phyloP scores from a whole-genome alignment of 371 early-diverging fungal species.

The Mortierella sp. region DNA sequence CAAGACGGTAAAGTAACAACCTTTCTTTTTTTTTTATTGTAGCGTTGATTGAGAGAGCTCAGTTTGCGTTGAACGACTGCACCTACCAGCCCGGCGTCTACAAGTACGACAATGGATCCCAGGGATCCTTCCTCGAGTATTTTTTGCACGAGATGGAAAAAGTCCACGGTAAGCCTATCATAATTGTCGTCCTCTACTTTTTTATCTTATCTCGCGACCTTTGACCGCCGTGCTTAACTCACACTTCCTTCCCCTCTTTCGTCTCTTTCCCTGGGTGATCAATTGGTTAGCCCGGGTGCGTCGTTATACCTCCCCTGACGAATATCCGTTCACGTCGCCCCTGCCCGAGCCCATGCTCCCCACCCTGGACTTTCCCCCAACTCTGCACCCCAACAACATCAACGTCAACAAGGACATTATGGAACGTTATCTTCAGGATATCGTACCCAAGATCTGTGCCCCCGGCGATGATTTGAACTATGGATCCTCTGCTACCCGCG shows the following conservation, averaged over 20 bases:
- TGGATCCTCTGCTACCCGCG: constrained; percentile 93
- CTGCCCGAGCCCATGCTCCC: constrained; percentile 92
- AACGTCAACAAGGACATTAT: constrained; percentile 89
- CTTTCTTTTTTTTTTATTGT: not conserved
- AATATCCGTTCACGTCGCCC: constrained; percentile 91
- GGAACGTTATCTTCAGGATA: constrained; percentile 80
- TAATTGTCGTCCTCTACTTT: constrained; percentile 5
- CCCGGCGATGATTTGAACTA: constrained; percentile 88
- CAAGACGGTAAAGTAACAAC: not conserved
- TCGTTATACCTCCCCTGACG: constrained; percentile 90
- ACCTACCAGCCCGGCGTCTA: constrained; percentile 83
- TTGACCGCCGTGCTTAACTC: not conserved
- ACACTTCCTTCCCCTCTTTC: not conserved
- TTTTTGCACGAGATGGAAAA: constrained; percentile 92
- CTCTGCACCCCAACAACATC: constrained; percentile 81
- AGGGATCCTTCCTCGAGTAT: constrained; percentile 89
- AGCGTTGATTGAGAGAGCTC: constrained; percentile 95
- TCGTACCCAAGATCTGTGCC: constrained; percentile 77
- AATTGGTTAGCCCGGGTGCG: constrained; percentile 83
- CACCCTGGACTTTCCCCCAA: constrained; percentile 79
- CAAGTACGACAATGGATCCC: constrained; percentile 71
- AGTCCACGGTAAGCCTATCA: constrained; percentile 79
- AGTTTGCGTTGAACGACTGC: constrained; percentile 85
- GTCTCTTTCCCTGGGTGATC: not conserved
- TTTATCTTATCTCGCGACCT: not conserved